These are phyloP conservation scores for Daedaleopsis nitida DNA, from an alignment of 768 basidiomycete species.

Conservation along the genomic window DNA sequence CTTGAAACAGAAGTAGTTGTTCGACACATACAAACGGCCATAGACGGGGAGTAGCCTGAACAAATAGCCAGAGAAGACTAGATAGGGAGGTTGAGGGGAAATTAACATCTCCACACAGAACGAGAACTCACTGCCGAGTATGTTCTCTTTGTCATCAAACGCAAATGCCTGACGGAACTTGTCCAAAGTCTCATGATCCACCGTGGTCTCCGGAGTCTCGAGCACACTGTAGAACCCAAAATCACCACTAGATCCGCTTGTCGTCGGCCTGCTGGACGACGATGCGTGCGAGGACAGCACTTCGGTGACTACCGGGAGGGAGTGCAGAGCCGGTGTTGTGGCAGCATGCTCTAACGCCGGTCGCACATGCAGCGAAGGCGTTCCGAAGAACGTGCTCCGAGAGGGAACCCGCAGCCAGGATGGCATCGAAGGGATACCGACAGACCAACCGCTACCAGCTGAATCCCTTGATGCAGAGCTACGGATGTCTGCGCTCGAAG, in stretches of 20 bases:
- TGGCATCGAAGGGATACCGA: constrained; percentile 38
- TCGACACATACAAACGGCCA: constrained; percentile 89
- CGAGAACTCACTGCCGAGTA: constrained; percentile 81
- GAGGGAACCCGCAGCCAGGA: constrained; percentile 21
- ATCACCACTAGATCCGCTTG: constrained; percentile 41
- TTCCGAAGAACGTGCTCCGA: constrained; percentile 13
- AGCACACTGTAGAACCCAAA: constrained; percentile 77
- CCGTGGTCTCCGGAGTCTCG: constrained; percentile 64
- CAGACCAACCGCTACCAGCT: constrained; percentile 56
- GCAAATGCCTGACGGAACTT: constrained; percentile 86
- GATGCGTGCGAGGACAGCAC: constrained; percentile 51
- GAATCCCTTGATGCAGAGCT: constrained; percentile 38
- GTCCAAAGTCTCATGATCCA: constrained; percentile 65
- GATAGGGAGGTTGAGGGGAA: background rate
- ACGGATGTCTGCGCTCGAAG: constrained; percentile 42
- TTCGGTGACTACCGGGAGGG: constrained; percentile 52
- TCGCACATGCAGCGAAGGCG: background rate
- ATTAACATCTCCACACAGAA: background rate
- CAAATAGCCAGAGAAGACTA: constrained; percentile 91
- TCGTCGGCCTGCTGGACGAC: constrained; percentile 22
- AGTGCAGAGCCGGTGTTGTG: constrained; percentile 28
- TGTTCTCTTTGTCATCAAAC: constrained; percentile 81
- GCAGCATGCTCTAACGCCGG: constrained; percentile 22
- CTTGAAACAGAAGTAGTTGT: constrained; percentile 93
- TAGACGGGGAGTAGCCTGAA: constrained; percentile 87